Base-by-base conservation (phyloP, 2,329 filamentous ascomycete genomes). In the Colletotrichum orbiculare region DNA sequence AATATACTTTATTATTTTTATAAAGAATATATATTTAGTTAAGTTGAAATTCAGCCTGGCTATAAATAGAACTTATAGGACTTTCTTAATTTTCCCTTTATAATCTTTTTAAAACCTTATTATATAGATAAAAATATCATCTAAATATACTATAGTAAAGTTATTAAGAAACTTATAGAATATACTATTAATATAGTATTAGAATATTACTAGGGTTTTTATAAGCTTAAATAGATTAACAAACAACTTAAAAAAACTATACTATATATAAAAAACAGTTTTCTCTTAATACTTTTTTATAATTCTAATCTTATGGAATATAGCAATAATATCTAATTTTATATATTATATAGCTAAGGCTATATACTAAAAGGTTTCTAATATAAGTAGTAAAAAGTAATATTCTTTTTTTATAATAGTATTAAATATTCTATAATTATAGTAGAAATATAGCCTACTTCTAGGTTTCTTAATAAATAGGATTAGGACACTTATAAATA, bases 301-400 rank as follows among this genome's bases (percentile, higher is more conserved):
- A 15, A 80, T 77, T 8, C 68, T 37, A 2, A 79, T 73, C 2
- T 70, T 45, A 48, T 79, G 71, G 67, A 75, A 80, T n/a, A 7
- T 59, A 60, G 45, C 34, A 33, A 69, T 69, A 11, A 73, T 50
- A 41, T 73, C 11, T 13, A 72, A 12, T 10, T 10, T n/a, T 2
- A 50, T 34, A 50, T 10, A 34, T 10, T 50, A 50, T 7, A n/a
- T 38, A 11, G 6, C 4, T 38, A 37, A 13, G 6, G 8, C n/a
- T 15, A 53, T 10, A 25, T 38, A 8, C 8, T 53, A 38, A 8
- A 53, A 4, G 8, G 38, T 53, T n/a, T 53, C n/a, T 38, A 38
- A 10, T 10, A 47, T 47, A 33, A 47, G 8, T 25, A 25, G 15
- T 33, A 47, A 2, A 1, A 25, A 3, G 3, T 25, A 25, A 2